Base-by-base conservation (phyloP, 768 basidiomycete species). In the Xerocomus spinulosus region DNA sequence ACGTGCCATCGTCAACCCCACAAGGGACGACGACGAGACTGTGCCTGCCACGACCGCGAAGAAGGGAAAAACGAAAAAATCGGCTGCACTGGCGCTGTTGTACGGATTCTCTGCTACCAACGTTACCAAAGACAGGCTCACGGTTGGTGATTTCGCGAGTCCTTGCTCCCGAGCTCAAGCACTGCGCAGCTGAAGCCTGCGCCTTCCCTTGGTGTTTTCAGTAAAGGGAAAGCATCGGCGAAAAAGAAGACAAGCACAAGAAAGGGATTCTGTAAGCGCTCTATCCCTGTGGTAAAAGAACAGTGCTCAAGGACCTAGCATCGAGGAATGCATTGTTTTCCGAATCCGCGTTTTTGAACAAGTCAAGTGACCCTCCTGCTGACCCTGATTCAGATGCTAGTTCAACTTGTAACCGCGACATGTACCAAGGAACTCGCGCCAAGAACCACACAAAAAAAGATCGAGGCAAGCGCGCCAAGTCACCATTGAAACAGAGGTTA, bases 1-100 rank as follows among this genome's bases (percentile, higher is more conserved):
- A 57, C 76, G 76, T 18, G 75, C 72, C 3, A 80, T 85, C 30
- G 71, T 82, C 30, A 60, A 70, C 32, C 49, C 57, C 24, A 36
- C 48, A 28, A 51, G 54, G 41, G 50, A 48, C 43, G 50, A 47
- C 33, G 44, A 40, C 2, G 44, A 53, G 13, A 38, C 25, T 23
- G n/a, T 33, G 15, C 23, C 50, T 30, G 24, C 50, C 24, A 30
- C 33, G 18, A 35, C 18, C 46, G 21, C 41, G 35, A 48, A 49
- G 38, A 60, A 44, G 28, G 49, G 41, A 26, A 67, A 45, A 25
- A 23, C 28, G 13, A 66, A 62, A 44, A 64, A 58, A 33, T 39
- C 50, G 7, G 56, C 67, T 13, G 63, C 61, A 10, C 50, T 73
- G 46, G 64, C 70, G 8, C 59, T 71, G 9, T 51, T 71, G 59